Evolutionary conservation across 73 alveolate genomes (phyloP).

Genomic region (Strombidium stylifer): DNA sequence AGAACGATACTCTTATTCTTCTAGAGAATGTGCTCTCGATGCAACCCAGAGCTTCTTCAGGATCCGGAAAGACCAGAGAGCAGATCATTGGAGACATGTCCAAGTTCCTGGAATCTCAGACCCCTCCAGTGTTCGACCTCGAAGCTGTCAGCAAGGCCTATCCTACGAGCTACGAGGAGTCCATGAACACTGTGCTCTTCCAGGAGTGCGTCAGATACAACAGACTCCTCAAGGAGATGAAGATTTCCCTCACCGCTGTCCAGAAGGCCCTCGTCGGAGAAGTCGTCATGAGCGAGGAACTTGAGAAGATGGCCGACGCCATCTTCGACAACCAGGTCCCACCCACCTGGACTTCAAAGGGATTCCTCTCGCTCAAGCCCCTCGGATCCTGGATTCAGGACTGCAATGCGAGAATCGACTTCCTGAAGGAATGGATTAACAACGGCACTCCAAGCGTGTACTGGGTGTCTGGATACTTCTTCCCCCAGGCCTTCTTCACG

Average conservation of each 20-base stretch:
- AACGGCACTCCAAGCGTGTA: slow-evolving; percentile 90
- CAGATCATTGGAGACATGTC: slow-evolving; percentile 92
- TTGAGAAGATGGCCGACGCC: slow-evolving; percentile 97
- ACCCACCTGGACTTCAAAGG: slow-evolving; percentile 91
- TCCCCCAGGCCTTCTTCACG: slow-evolving; percentile 97
- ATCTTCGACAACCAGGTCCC: slow-evolving; percentile 98
- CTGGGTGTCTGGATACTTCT: slow-evolving; percentile 96
- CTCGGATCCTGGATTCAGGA: slow-evolving; percentile 97
- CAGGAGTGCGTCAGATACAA: slow-evolving; percentile 96
- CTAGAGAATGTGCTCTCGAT: slow-evolving; percentile 91
- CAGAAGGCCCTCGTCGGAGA: slow-evolving; percentile 96
- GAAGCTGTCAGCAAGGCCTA: slow-evolving; percentile 91
- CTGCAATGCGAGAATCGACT: slow-evolving; percentile 87
- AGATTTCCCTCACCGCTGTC: slow-evolving; percentile 79
- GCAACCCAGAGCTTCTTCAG: slow-evolving; percentile 95
- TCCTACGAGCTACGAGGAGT: slow-evolving; percentile 98
- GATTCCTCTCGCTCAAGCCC: slow-evolving; percentile 98
- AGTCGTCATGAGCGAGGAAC: slow-evolving; percentile 99
- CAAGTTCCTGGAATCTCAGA: slow-evolving; percentile 67
- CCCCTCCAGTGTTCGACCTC: slow-evolving; percentile 97
- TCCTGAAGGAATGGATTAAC: slow-evolving; percentile 88
- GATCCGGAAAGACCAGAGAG: slow-evolving; percentile 96
- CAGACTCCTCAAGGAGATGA: slow-evolving; percentile 86
- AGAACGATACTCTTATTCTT: slow-evolving; percentile 89
- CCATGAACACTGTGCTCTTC: slow-evolving; percentile 97